phyloP scores from a whole-genome alignment of 257 asterid species.

The Solanum boliviense region DNA sequence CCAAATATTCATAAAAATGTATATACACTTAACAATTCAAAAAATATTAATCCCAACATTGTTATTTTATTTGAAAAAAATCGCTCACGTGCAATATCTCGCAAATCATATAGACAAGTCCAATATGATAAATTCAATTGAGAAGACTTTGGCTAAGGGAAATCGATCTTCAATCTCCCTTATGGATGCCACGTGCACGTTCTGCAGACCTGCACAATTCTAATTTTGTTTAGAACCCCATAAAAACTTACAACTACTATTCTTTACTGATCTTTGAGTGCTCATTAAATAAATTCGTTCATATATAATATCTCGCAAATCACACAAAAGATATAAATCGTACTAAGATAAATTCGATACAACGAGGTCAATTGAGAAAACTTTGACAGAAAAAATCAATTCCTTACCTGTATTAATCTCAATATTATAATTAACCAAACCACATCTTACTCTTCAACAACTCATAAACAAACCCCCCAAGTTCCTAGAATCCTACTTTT shows the following conservation, averaged over 20 bases:
- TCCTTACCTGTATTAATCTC: background rate
- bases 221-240: too few species aligned
- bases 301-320: background rate
- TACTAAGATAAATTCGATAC: background rate
- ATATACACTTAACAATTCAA: too few species aligned
- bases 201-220: background rate
- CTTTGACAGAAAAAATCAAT: too few species aligned
- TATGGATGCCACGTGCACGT: rapidly evolving
- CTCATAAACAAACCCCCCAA: background rate
- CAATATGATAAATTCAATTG: background rate
- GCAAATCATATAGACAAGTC: background rate
- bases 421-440: background rate
- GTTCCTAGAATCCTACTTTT: background rate
- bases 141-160: background rate
- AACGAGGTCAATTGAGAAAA: background rate
- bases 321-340: background rate
- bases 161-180: background rate
- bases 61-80: too few species aligned
- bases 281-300: rapidly evolving
- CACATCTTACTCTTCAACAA: background rate
- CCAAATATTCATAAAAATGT: too few species aligned
- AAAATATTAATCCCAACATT: too few species aligned
- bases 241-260: rapidly evolving
- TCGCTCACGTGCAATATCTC: background rate
- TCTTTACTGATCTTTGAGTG: too few species aligned